Evolutionary conservation across 1,284 basidiomycete species (phyloP).

Genomic region (Sporisorium graminicola): DNA sequence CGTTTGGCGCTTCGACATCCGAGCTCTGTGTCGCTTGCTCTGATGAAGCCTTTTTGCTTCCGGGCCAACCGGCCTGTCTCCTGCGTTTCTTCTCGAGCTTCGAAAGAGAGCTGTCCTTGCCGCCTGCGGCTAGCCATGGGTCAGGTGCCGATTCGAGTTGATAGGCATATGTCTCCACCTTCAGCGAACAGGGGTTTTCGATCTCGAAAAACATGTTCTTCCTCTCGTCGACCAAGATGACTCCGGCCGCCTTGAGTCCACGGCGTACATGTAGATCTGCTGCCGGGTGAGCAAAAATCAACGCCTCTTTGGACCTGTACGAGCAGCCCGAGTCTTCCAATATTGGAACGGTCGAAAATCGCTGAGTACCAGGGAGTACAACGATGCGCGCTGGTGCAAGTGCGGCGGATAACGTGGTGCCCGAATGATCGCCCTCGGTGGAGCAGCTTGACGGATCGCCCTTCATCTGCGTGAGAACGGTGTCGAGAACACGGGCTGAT

Average conservation of each 20-base stretch:
- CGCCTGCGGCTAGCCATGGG: conserved; percentile 53
- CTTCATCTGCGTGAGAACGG: conserved; percentile 8
- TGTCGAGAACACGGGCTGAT: conserved; percentile 5
- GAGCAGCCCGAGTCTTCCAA: neutral
- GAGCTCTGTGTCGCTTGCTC: neutral
- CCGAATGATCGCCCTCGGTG: neutral
- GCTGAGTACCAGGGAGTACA: conserved; percentile 7
- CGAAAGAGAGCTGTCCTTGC: conserved; percentile 36
- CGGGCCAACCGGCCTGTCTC: conserved; percentile 8
- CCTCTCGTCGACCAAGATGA: conserved; percentile 34
- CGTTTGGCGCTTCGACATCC: neutral
- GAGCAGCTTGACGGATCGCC: neutral
- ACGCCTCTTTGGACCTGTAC: conserved; percentile 31
- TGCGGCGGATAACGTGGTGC: conserved; percentile 6
- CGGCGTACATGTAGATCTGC: conserved; percentile 40
- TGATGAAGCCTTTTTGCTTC: neutral
- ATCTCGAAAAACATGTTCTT: conserved; percentile 24
- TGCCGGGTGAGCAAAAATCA: conserved; percentile 56
- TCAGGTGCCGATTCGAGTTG: conserved; percentile 50
- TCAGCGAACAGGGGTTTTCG: neutral
- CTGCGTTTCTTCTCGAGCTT: conserved; percentile 36
- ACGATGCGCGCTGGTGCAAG: conserved; percentile 41
- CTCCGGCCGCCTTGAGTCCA: conserved; percentile 35
- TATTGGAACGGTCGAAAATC: neutral
- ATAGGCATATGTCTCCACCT: conserved; percentile 13